Base-by-base conservation (phyloP, 768 basidiomycete species). In the Auriscalpium orientale region DNA sequence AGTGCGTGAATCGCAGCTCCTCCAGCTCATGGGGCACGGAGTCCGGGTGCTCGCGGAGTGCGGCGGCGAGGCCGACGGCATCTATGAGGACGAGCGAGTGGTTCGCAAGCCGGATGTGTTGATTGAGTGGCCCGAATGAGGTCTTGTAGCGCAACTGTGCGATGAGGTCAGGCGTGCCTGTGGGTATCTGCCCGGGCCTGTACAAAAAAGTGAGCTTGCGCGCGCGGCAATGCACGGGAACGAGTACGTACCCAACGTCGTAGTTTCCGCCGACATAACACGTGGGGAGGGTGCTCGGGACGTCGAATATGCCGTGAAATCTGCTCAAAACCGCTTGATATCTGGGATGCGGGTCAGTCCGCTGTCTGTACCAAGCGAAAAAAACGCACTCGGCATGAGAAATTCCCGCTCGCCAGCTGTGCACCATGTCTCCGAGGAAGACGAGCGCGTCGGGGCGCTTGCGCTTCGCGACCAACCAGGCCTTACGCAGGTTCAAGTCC, bases 361-460 rank as follows among this genome's bases (percentile, higher is more conserved):
- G 16, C 35, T 52, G 57, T 57, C 22, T 45, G 50, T 51, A 34
- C 37, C 8, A 52, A 21, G 18, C 21, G 12, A n/a, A 28, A 37
- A 13, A n/a, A 9, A 79, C 89, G 68, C 66, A 94, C 95, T 93
- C 84, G 46, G 68, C 69, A 49, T 81, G 76, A 3, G 78, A 67
- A 77, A 87, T 88, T 18, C 73, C 74, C 28, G 78, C 74, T 52
- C 91, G 75, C 1, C 91, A 92, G 53, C 80, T 83, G 63, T 95
- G 91, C 82, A 95, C 82, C 90, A 95, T 89, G 67, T 97, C 93
- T 37, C 95, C 95, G 21, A 94, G 74, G 59, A 95, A 88, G 2
- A 97, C 72, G 5, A 95, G 80, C 13, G 73, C 79, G 66, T 95
- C 82, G 8, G 93, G 88, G 22, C 69, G 72, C 52, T 81, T 74